Evolutionary conservation across 495 filamentous ascomycete species (phyloP), one percentile per base, ranked within the genome.

Genomic region (Hypoxylon intermedium): DNA sequence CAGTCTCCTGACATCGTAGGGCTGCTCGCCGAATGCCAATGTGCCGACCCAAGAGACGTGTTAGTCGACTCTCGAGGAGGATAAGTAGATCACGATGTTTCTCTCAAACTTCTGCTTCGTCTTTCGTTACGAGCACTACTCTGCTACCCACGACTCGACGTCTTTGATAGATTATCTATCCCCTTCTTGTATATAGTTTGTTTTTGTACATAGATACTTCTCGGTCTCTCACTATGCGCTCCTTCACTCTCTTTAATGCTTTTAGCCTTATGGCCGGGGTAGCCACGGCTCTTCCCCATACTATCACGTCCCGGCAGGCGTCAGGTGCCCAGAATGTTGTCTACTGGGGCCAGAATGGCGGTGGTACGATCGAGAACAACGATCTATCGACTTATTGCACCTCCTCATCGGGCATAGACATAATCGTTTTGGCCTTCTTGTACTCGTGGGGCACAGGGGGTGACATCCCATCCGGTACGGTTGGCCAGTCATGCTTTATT

Each of bases 401-500:
- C 5, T 50, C 64, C 5, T 60, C 53, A 21, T 60, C 76, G 1
- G 76, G 71, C n/a, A 75, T 82, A 24, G 74, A 82, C 52, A 77
- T 83, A 20, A 67, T 85, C 42, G 76, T 82, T 9, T 72, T 86
- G 4, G 74, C 83, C 23, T 85, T 86, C 71, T 48, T 86, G 13
- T 76, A 74, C 54, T 34, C 67, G 13, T 83, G 70, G 58, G 71
- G 71, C n/a, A 67, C 53, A 19, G 71, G 71, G 11, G 45, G 61
- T 16, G 64, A 47, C 36, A 74, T 74, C 47, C 76, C 77, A 5
- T 64, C 65, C 3, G 67, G 75, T 20, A 70, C 72, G 6, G 63
- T 77, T 43, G 77, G 75, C 50, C 76, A 66, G 67, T 75, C 65
- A 20, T 80, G 62, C 63, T 71, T 67, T 19, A 74, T 74, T 44